phyloP scores from a whole-genome alignment of 495 filamentous ascomycete genomes.

The Neurospora sublineolata region DNA sequence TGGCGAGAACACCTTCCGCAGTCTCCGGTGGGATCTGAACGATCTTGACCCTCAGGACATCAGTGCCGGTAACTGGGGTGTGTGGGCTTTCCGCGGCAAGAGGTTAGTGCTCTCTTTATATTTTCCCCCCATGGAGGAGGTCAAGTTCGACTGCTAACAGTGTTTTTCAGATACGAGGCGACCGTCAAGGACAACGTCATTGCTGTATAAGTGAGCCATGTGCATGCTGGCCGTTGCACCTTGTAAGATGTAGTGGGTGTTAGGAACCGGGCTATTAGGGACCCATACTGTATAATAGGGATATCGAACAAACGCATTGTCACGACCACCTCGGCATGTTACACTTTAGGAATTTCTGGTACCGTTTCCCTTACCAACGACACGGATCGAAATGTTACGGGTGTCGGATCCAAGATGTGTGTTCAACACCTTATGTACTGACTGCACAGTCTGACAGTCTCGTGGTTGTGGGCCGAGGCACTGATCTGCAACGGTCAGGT shows the following conservation, averaged over 20 bases:
- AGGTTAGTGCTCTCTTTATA: slow-evolving; percentile 48
- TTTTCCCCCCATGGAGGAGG: neutral
- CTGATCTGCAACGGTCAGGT: neutral
- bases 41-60: slow-evolving; percentile 91
- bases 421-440: neutral
- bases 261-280: neutral
- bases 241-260: neutral
- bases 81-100: slow-evolving; percentile 96
- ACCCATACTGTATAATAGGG: neutral
- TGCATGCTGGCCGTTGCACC: slow-evolving; percentile 2
- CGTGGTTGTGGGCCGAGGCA: neutral
- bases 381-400: neutral
- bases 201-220: neutral
- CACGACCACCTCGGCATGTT: neutral
- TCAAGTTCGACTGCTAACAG: slow-evolving; percentile 17
- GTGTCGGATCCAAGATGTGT: neutral
- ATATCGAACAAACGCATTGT: neutral
- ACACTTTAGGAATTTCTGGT: neutral
- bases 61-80: slow-evolving; percentile 89
- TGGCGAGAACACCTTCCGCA: slow-evolving; percentile 88
- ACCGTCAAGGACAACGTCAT: slow-evolving; percentile 35
- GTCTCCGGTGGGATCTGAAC: slow-evolving; percentile 92
- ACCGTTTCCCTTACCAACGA: neutral
- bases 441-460: neutral
- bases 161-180: slow-evolving; percentile 45